Conservation (phyloP, 2,329 filamentous ascomycete species). For the Clonostachys solani region DNA sequence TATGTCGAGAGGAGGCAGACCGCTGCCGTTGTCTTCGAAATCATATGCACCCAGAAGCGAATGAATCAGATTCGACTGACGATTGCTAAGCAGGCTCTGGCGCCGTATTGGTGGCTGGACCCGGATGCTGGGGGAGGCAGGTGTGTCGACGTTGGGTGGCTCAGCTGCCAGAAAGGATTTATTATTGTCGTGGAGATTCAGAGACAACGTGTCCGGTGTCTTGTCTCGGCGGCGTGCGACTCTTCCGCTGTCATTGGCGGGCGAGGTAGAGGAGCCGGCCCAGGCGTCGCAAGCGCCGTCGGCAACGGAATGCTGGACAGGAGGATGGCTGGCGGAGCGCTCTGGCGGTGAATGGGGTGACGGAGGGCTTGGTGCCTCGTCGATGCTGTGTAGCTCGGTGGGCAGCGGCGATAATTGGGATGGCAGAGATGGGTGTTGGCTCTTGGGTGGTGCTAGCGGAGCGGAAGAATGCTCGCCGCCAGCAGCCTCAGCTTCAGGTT, state of each 20-base stretch:
- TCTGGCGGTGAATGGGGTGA: neutral
- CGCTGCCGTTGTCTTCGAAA: slow-evolving; percentile 4
- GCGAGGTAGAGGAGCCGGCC: neutral
- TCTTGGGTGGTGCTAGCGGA: slow-evolving; percentile 3
- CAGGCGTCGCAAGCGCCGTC: neutral
- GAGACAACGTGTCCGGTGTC: neutral
- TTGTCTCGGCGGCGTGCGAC: neutral
- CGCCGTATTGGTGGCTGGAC: slow-evolving; percentile 7
- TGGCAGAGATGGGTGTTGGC: neutral
- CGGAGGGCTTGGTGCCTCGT: slow-evolving; percentile 3
- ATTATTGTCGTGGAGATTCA: neutral
- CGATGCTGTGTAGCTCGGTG: slow-evolving; percentile 6
- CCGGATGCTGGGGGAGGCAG: slow-evolving; percentile 4
- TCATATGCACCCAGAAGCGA: slow-evolving; percentile 18
- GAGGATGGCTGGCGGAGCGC: too few species aligned
- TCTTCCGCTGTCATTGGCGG: too few species aligned
- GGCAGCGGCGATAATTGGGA: neutral
- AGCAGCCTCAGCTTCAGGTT: neutral
- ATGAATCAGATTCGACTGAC: slow-evolving; percentile 23
- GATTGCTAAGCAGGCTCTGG: slow-evolving; percentile 30
- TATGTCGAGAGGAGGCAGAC: slow-evolving; percentile 22
- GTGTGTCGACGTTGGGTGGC: slow-evolving; percentile 3
- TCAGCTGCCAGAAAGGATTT: neutral
- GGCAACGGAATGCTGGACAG: neutral
- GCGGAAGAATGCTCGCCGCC: slow-evolving; percentile 6